phyloP scores from a whole-genome alignment of 2,329 filamentous ascomycete species.

The Cladophialophora carrionii region DNA sequence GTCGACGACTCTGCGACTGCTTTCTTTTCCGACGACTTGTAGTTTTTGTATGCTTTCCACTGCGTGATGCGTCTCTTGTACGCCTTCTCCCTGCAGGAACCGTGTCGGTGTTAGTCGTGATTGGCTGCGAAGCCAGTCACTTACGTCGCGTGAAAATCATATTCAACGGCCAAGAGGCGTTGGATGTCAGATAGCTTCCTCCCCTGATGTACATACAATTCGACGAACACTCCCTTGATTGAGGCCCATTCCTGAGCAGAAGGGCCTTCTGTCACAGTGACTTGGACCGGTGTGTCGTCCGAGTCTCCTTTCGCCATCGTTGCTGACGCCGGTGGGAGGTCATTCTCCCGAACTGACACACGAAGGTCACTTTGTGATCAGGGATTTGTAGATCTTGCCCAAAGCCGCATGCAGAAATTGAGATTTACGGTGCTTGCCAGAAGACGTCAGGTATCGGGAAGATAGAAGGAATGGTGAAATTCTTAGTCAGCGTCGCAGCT shows the following conservation, averaged over 20 bases:
- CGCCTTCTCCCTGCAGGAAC: constrained; percentile 16
- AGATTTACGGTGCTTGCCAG: not conserved
- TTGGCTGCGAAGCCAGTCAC: not conserved
- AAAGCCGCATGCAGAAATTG: not conserved
- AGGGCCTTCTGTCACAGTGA: constrained; percentile 19
- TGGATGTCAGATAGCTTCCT: constrained; percentile 17
- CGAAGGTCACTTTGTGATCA: not conserved
- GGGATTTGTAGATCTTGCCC: not conserved
- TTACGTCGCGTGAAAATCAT: constrained; percentile 20
- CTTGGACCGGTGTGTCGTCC: not conserved
- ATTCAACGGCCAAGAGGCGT: constrained; percentile 15
- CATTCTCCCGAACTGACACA: not conserved
- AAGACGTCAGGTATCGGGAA: not conserved
- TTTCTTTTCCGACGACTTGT: constrained; percentile 16
- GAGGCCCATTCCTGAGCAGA: constrained; percentile 15
- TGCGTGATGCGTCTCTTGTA: constrained; percentile 19
- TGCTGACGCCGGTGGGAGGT: not conserved
- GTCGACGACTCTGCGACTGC: constrained; percentile 5
- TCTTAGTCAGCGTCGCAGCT: not conserved
- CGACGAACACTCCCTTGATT: constrained; percentile 21
- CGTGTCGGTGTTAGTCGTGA: not conserved
- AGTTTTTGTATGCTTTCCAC: constrained; percentile 22
- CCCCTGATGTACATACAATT: constrained; percentile 20
- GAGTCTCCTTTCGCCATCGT: not conserved
- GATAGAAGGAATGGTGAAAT: not conserved